A percentile compares a stretch with the other conserved stretches of the same genome.
Evolutionary conservation across 768 basidiomycete species (phyloP).

Genomic region (Candolleomyces aberdarensis): DNA sequence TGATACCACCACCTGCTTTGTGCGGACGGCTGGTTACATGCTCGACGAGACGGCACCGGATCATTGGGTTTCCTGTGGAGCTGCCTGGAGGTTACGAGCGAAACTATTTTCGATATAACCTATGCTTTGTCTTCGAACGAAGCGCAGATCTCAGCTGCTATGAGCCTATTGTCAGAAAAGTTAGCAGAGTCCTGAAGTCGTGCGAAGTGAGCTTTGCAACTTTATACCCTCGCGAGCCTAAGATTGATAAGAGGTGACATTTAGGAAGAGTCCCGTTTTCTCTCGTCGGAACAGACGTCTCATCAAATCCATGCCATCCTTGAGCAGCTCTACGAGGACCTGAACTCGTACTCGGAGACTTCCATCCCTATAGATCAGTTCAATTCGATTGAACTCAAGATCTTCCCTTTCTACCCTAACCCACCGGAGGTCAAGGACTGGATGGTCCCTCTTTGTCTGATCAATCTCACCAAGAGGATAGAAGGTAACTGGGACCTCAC

Average conservation of each 20-base stretch:
- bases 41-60: slow-evolving; percentile 74
- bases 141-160: slow-evolving; percentile 91
- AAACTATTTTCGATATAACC: slow-evolving; percentile 89
- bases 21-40: slow-evolving; percentile 90
- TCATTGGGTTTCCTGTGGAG: slow-evolving; percentile 90
- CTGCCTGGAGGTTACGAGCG: slow-evolving; percentile 74
- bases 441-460: slow-evolving; percentile 91
- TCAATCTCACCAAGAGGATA: slow-evolving; percentile 74
- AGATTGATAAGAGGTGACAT: slow-evolving; percentile 1
- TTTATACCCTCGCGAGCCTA: background rate
- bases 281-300: slow-evolving; percentile 71
- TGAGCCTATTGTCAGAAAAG: slow-evolving; percentile 93
- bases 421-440: slow-evolving; percentile 88
- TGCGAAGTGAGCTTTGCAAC: slow-evolving; percentile 69
- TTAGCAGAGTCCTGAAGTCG: slow-evolving; percentile 80
- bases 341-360: slow-evolving; percentile 97
- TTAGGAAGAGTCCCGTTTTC: slow-evolving; percentile 85
- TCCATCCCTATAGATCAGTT: slow-evolving; percentile 88
- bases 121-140: slow-evolving; percentile 95
- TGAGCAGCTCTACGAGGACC: slow-evolving; percentile 94
- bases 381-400: slow-evolving; percentile 93
- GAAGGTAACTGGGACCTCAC: slow-evolving; percentile 98
- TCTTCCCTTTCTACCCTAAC: slow-evolving; percentile 96
- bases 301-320: slow-evolving; percentile 76
- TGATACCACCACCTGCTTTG: slow-evolving; percentile 83